Evolutionary conservation across 2,329 filamentous ascomycete genomes (phyloP).

Genomic region (Trichoderma sp.): DNA sequence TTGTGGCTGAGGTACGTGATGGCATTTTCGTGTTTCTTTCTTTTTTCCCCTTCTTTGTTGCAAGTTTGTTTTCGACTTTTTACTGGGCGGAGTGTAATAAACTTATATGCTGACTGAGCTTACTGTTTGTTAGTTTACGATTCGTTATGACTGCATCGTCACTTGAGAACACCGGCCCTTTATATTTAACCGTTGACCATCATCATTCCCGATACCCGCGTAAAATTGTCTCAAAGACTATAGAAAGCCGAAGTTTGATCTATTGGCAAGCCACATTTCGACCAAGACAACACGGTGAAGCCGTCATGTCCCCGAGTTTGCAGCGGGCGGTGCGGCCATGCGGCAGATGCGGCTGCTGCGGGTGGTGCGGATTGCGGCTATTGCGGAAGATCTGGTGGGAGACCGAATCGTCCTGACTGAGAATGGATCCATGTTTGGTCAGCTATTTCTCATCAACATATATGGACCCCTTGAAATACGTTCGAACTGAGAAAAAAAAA

Average conservation of each 20-base stretch:
- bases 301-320: neutral
- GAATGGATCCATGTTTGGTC: neutral
- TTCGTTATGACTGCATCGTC: neutral
- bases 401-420: neutral
- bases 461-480: neutral
- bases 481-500: neutral
- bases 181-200: neutral
- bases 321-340: neutral
- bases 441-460: constrained; percentile 1
- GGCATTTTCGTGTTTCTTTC: neutral
- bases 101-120: neutral
- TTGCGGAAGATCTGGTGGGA: neutral
- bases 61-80: neutral
- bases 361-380: constrained; percentile 1
- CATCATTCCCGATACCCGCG: neutral
- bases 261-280: neutral
- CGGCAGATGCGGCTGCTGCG: neutral
- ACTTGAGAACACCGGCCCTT: neutral
- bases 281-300: neutral
- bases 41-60: neutral
- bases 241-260: neutral
- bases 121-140: neutral
- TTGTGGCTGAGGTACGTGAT: neutral
- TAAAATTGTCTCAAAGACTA: neutral
- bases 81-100: neutral